Evolutionary conservation across 495 filamentous ascomycete species (phyloP), one percentile per base, ranked within the genome.

Genomic region (Penicillium macrosclerotiorum): DNA sequence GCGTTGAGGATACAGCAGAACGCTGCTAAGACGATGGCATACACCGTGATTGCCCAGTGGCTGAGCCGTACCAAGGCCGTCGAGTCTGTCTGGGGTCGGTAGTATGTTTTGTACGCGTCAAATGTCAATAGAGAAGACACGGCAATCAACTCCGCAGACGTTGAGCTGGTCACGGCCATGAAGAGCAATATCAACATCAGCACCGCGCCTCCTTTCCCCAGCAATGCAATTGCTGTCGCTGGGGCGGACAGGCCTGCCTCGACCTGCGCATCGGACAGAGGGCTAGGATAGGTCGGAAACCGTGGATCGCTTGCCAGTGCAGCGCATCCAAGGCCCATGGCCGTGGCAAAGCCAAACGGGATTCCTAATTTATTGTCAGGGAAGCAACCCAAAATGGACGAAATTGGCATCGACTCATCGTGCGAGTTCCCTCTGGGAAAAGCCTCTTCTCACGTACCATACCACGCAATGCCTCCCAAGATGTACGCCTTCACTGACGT

Each of bases 81-180:
- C 5, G 70, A 66, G 4, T 61, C 63, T 9, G 75, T 68, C 22
- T 48, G 44, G 11, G 72, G 75, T 9, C 72, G 74, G 52, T 74
- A 60, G 54, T 80, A 80, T 4, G 68, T 72, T 48, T 75, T 73
- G 62, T 80, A 82, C 43, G 80, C 55, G 49, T 80, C 76, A 49
- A 78, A 82, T 8, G 75, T 78, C 37, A 79, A 51, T 12, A 82
- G 66, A 1, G 74, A 75, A 0, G 73, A 74, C 26, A 76, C 74
- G 9, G 77, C 75, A 41, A 82, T 77, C 8, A 77, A 60, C 52
- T 82, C 74, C 1, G 76, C 71, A 5, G 71, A 76, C 4, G 69
- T 67, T 35, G 65, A 61, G 31, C 59, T 71, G 1, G 76, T 79
- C 11, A 77, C 73, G 18, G 76, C 77, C 74, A 79, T 75, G 59